Conservation (phyloP, 257 asterid genomes). For the Nyctanthes arbortristis region DNA sequence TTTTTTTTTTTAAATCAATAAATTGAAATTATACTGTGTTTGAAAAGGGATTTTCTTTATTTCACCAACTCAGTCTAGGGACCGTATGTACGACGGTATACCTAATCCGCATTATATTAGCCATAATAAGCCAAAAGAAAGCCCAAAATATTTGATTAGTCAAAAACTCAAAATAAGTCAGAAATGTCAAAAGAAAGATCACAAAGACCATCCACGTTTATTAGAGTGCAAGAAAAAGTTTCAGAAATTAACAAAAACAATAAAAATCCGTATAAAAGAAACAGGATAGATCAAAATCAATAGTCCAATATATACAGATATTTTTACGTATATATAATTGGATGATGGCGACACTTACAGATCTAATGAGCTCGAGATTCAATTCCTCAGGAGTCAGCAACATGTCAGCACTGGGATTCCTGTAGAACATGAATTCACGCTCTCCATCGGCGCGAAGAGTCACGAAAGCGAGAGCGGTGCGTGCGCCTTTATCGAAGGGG, state of each 20-base stretch:
- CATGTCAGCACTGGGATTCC: constrained; percentile 99
- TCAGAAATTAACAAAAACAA: constrained; percentile 17
- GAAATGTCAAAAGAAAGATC: constrained; percentile 20
- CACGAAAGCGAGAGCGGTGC: constrained; percentile 92
- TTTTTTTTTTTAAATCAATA: background rate
- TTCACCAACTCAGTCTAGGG: constrained; percentile 26
- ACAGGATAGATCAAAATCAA: constrained; percentile 20
- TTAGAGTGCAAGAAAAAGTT: constrained; percentile 4
- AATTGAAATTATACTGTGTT: too few relatives aligned
- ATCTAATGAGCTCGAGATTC: constrained; percentile 84
- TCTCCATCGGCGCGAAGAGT: constrained; percentile 91
- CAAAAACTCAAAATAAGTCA: constrained; percentile 27
- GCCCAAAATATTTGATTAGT: background rate
- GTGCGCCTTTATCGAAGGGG: constrained; percentile 71
- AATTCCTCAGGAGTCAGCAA: constrained; percentile 78
- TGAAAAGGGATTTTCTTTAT: background rate
- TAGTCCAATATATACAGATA: background rate
- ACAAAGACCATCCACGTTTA: constrained; percentile 10
- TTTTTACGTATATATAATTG: background rate
- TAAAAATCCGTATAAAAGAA: constrained; percentile 15
- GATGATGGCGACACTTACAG: constrained; percentile 54
- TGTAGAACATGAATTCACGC: constrained; percentile 90
- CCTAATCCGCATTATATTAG: background rate
- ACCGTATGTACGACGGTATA: too few relatives aligned
- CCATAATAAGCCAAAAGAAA: background rate